Base-by-base conservation (phyloP, 2,329 filamentous ascomycete genomes). In the Exophiala phaeomuriformis region DNA sequence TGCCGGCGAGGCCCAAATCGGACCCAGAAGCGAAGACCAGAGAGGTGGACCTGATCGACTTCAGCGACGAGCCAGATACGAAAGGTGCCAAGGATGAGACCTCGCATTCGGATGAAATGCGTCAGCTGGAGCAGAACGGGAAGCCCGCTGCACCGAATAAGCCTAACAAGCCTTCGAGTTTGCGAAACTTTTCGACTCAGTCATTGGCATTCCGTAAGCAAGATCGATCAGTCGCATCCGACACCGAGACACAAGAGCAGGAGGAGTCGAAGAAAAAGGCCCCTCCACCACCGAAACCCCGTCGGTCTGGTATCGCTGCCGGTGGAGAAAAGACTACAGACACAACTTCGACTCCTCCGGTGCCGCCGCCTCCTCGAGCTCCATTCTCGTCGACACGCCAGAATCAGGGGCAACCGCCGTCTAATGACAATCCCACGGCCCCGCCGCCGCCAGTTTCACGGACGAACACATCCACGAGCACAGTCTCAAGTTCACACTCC, bases 151-250 rank as follows among this genome's bases (percentile, higher is more conserved):
- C 70, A 10, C 74, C 72, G n/a, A 59, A 64, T 3, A 71, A 71
- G 56, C 74, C 74, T 30, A 68, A 67, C 8, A 76, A 75, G 58
- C 74, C 73, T 44, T 69, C 66, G 10, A 65, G 68, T 36, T 59
- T 74, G 37, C 68, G 69, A n/a, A 69, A 69, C 9, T 63, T 65
- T 10, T 63, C 67, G 7, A 66, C 54, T 35, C 43, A 51, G 10
- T 46, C 61, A 45, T 37, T 47, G 7, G 37, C 49, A 32, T 39
- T 52, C 12, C 43, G 51, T 9, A 54, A 57, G n/a, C 51, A 52
- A 10, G 47, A 55, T n/a, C 54, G 53, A 54, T 44, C 37, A 49
- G 49, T 52, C 3, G 37, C 47, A 27, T 58, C 57, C 19, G 52
- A 58, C 31, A 52, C 52, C 3, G 57, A 59, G 35, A 36, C 35